Conservation (phyloP, 805 yeast species). For the Yarrowia sp. region DNA sequence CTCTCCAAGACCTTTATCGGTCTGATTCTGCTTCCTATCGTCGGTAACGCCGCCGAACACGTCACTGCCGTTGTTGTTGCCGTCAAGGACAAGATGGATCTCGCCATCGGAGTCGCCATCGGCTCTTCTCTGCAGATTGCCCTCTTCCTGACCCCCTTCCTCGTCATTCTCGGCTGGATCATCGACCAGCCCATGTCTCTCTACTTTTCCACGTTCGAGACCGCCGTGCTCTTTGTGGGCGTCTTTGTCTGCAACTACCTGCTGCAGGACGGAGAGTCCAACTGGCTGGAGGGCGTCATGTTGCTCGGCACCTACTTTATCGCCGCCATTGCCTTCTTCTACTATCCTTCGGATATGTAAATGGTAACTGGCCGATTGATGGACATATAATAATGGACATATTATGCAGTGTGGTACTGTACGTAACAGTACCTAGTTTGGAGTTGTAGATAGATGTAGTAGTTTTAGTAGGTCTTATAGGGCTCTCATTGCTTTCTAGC, state of each 20-base stretch:
- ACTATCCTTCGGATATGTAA: constrained; percentile 19
- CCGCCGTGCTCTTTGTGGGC: constrained; percentile 84
- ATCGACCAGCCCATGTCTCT: constrained; percentile 89
- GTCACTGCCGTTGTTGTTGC: constrained; percentile 96
- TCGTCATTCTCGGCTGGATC: constrained; percentile 92
- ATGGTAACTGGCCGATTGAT: too few species aligned
- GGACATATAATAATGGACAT: too few species aligned
- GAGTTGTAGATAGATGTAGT: too few species aligned
- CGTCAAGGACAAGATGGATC: constrained; percentile 92
- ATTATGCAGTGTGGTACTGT: too few species aligned
- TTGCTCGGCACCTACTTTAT: constrained; percentile 79
- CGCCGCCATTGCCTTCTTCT: constrained; percentile 80
- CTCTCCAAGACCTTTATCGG: constrained; percentile 94
- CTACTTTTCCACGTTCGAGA: constrained; percentile 88
- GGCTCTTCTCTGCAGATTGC: constrained; percentile 96
- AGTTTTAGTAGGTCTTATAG: too few species aligned
- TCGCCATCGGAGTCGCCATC: constrained; percentile 94
- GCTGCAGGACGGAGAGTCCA: constrained; percentile 89
- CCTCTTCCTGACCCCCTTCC: constrained; percentile 88
- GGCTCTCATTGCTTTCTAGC: too few species aligned
- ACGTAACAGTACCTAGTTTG: too few species aligned
- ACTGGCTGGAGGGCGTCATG: constrained; percentile 97
- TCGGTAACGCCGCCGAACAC: constrained; percentile 98
- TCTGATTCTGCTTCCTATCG: constrained; percentile 88
- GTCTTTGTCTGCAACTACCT: constrained; percentile 84